Base-by-base conservation (phyloP, 306 rosid genomes). In the Lagenaria siceraria region DNA sequence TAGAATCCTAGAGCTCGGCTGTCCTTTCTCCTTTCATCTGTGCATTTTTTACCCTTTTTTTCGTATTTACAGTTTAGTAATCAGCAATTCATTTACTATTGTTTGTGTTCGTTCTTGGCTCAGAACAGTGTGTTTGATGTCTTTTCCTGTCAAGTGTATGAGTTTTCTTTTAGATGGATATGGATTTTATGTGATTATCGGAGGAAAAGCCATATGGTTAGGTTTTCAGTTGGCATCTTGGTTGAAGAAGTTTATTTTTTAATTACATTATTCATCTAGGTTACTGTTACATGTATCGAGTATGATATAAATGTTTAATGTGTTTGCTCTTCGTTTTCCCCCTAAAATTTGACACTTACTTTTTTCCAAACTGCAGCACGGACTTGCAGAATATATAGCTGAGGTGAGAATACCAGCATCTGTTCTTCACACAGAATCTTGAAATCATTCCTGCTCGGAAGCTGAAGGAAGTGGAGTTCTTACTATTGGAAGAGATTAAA, bases 361-460 rank as follows among this genome's bases (percentile, higher is more conserved):
- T 74, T 76, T 58, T 8, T 15, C 24, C 35, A 9, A 35, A 76
- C 24, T 58, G 92, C 96, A 95, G 99, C 92, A 89, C 74, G 99
- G 99, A 77, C 85, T 90, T 75, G 97, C 99, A 1, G 99, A 95
- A 81, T 95, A 95, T 86, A 95, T 95, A 81, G 99, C 99, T 77
- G 96, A 89, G 99, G 99, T 95, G 88, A 86, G 96, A 60, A 35
- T 38, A 78, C 33, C 48, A 29, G 18, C 60, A 33, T 64, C 31
- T 78, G 63, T n/a, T 49, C 63, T 75, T 54, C 71, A 62, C 31
- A 60, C 78, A 27, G 71, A 54, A 29, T 51, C 55, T 49, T 71
- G 40, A 54, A 51, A 73, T 31, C 11, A 19, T 73, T 72, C 18
- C 17, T 27, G 9, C 76, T 29, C 49, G 58, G 76, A 21, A 49